Evolutionary conservation across 2,329 filamentous ascomycete species (phyloP).

Genomic region (Chaetomiaceae sp.): DNA sequence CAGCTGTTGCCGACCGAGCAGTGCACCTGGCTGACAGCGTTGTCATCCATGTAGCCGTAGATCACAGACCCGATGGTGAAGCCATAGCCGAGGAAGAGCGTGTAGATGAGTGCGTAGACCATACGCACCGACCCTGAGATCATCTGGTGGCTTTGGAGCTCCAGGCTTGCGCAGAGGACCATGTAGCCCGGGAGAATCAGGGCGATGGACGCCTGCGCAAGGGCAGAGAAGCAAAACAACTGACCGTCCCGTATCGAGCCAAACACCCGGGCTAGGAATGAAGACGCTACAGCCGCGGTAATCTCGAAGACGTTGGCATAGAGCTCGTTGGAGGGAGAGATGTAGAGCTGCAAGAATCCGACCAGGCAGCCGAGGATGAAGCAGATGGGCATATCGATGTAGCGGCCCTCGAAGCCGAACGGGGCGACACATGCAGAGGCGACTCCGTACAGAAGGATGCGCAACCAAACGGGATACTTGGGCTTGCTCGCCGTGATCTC

Average conservation of each 20-base stretch:
- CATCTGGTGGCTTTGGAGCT: conserved; percentile 64
- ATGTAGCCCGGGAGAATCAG: conserved; percentile 70
- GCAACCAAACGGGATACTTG: conserved; percentile 48
- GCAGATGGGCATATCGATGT: conserved; percentile 71
- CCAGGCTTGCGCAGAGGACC: conserved; percentile 53
- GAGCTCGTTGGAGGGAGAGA: conserved; percentile 65
- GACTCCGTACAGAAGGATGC: conserved; percentile 66
- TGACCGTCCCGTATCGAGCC: conserved; percentile 57
- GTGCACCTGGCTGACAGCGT: conserved; percentile 45
- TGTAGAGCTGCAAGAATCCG: conserved; percentile 67
- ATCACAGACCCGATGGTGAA: conserved; percentile 63
- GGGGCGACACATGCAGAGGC: conserved; percentile 73
- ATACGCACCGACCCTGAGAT: conserved; percentile 68
- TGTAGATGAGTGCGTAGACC: conserved; percentile 71
- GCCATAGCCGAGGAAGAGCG: conserved; percentile 66
- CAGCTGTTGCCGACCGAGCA: conserved; percentile 31
- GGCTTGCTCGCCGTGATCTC: conserved; percentile 43
- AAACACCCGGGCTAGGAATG: conserved; percentile 64
- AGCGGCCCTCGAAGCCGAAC: conserved; percentile 72
- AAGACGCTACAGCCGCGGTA: conserved; percentile 55
- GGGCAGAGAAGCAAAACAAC: conserved; percentile 65
- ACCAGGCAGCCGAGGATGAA: conserved; percentile 72
- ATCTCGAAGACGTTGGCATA: conserved; percentile 49
- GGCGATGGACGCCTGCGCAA: conserved; percentile 69
- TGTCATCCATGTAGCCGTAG: conserved; percentile 55